Evolutionary conservation across 306 rosid species (phyloP).

Genomic region (Rubus parviflorus): DNA sequence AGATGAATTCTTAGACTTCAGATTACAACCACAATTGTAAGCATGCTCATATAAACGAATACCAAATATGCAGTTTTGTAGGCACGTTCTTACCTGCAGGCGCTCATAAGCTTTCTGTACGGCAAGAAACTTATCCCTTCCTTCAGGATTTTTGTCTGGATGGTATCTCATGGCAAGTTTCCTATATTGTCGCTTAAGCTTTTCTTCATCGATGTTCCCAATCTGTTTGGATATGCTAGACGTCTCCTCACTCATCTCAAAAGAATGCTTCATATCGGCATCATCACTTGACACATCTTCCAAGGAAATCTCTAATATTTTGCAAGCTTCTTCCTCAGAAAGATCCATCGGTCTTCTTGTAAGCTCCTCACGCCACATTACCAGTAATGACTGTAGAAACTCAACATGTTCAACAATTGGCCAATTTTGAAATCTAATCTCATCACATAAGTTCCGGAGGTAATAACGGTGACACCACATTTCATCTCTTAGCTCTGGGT

Average conservation of each 20-base stretch:
- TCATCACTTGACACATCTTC: slow-evolving; percentile 77
- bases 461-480: slow-evolving; percentile 99
- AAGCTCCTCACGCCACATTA: slow-evolving; percentile 99
- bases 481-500: slow-evolving; percentile 95
- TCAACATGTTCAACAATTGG: slow-evolving; percentile 99
- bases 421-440: slow-evolving; percentile 96
- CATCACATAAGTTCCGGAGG: slow-evolving; percentile 93
- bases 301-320: slow-evolving; percentile 84
- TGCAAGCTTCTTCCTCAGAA: slow-evolving; percentile 99
- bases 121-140: slow-evolving; percentile 94
- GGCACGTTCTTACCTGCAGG: slow-evolving; percentile 66
- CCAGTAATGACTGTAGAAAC: slow-evolving; percentile 93
- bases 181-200: slow-evolving; percentile 93
- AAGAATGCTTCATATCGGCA: slow-evolving; percentile 44
- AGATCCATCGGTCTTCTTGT: slow-evolving; percentile 99
- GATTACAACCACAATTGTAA: background rate
- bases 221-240: slow-evolving; percentile 80
- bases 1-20: background rate
- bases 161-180: slow-evolving; percentile 99
- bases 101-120: slow-evolving; percentile 99
- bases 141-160: slow-evolving; percentile 99
- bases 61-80: background rate
- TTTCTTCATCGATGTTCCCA: slow-evolving; percentile 98
- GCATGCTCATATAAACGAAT: background rate
- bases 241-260: slow-evolving; percentile 55